Evolutionary conservation across 306 rosid genomes (phyloP), one percentile per base, ranked within the genome.

Genomic region (Macrotyloma uniflorum): DNA sequence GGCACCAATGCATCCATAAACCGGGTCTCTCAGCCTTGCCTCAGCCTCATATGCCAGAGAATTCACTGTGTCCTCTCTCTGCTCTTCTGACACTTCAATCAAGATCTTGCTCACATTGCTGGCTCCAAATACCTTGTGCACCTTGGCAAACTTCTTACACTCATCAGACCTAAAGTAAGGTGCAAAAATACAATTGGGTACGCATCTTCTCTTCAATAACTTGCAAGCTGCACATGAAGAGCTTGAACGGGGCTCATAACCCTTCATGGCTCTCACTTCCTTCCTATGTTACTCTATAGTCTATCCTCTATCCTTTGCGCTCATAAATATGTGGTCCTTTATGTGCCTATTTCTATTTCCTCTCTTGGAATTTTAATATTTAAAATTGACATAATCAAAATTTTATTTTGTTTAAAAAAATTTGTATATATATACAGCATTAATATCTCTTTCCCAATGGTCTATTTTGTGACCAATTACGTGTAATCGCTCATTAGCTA

Each of bases 191-290:
- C 98, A 92, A 35, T 82, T 88, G 3, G 97, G 89, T 3, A 20
- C 85, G 89, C 98, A 95, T 67, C 90, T 87, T 76, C 98, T 86
- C 64, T 92, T 95, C 70, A 95, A 76, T 38, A 91, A 63, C 74
- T 92, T 92, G 95, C 98, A 95, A 46, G 98, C 98, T 42, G 98
- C 98, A 79, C 98, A 95, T 23, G 98, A 94, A 12, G 98, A 88
- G 76, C 87, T 89, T 50, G 97, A 88, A 49, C 98, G 94, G 32
- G 92, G 86, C 83, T 90, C 97, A 47, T 87, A 88, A 15, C 88
- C 89, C 76, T 87, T 94, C 89, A 89, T 90, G 71, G 63, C 78
- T 77, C 76, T 79, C 85, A 72, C 77, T 38, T 50, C 57, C 42
- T 74, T 50, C 47, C 66, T 22, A 2, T 54, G 28, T 51, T 58